phyloP scores from a whole-genome alignment of 306 rosid species.

The Nissolia schottii region DNA sequence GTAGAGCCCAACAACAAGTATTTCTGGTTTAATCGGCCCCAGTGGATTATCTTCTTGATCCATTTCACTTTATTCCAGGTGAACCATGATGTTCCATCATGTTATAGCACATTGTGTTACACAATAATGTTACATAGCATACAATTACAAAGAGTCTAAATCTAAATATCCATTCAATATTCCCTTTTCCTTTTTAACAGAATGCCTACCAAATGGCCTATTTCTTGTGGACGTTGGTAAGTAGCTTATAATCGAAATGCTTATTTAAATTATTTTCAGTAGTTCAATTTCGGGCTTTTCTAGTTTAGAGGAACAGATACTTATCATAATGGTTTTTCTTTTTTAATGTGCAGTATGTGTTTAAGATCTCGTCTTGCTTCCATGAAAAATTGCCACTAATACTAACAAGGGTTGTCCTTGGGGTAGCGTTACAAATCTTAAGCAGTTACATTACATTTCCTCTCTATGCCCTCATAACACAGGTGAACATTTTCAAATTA shows the following conservation, averaged over 20 bases:
- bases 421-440: slow-evolving; percentile 46
- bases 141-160: too few species aligned
- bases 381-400: slow-evolving; percentile 44
- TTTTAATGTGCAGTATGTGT: slow-evolving; percentile 42
- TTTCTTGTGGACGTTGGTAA: slow-evolving; percentile 55
- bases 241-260: not conserved
- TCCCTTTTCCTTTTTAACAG: slow-evolving; percentile 23
- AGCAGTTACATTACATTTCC: slow-evolving; percentile 74
- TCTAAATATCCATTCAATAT: not conserved
- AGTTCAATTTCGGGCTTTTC: not conserved
- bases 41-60: slow-evolving; percentile 53
- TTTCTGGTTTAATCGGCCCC: slow-evolving; percentile 62
- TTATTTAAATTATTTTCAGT: not conserved
- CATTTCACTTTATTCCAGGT: slow-evolving; percentile 61
- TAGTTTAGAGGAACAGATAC: not conserved
- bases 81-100: too few species aligned
- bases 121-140: too few species aligned
- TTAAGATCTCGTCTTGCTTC: slow-evolving; percentile 53
- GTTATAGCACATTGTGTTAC: not conserved
- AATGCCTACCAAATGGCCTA: slow-evolving; percentile 63
- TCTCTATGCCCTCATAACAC: slow-evolving; percentile 59
- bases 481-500: slow-evolving; percentile 28
- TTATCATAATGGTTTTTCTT: not conserved
- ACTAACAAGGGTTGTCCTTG: slow-evolving; percentile 47
- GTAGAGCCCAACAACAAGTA: slow-evolving; percentile 63